A percentile compares a stretch with the other conserved stretches of the same genome.
These are phyloP conservation scores for Globisporangium middletonii DNA, from an alignment of 352 stramenopile species.

Conservation along the genomic window DNA sequence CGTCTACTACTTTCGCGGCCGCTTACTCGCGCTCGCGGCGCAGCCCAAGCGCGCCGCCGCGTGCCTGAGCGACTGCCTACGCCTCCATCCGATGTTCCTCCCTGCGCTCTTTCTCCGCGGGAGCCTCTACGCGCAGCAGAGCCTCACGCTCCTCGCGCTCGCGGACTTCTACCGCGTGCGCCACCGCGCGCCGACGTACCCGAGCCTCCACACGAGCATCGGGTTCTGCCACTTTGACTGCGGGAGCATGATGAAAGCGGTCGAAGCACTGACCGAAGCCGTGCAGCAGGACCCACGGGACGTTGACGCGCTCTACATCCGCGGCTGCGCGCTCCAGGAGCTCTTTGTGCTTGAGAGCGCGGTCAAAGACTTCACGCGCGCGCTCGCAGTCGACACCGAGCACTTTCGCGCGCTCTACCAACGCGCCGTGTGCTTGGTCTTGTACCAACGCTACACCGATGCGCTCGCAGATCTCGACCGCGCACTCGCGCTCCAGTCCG, in stretches of 20 bases:
- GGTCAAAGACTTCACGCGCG: constrained; percentile 31
- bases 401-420: constrained; percentile 33
- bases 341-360: constrained; percentile 35
- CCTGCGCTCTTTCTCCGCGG: constrained; percentile 48
- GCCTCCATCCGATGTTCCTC: constrained; percentile 33
- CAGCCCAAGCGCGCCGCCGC: constrained; percentile 23
- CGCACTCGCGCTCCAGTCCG: constrained; percentile 22
- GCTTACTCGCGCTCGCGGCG: constrained; percentile 32
- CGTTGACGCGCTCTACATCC: constrained; percentile 34
- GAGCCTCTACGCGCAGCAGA: constrained; percentile 45
- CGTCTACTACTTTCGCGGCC: constrained; percentile 34
- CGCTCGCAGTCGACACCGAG: constrained; percentile 13
- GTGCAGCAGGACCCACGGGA: constrained; percentile 19
- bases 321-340: constrained; percentile 45
- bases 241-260: constrained; percentile 29
- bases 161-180: constrained; percentile 48
- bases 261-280: constrained; percentile 41
- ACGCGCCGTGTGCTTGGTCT: constrained; percentile 28
- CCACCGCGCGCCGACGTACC: constrained; percentile 36
- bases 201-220: constrained; percentile 40
- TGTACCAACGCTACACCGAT: constrained; percentile 25
- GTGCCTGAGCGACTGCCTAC: constrained; percentile 28
- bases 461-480: constrained; percentile 23
- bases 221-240: constrained; percentile 46
- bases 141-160: constrained; percentile 39